A percentile compares a stretch with the other conserved stretches of the same genome.
These are phyloP conservation scores for Apiospora aurea DNA, from an alignment of 2,329 filamentous ascomycete genomes.

Conservation along the genomic window DNA sequence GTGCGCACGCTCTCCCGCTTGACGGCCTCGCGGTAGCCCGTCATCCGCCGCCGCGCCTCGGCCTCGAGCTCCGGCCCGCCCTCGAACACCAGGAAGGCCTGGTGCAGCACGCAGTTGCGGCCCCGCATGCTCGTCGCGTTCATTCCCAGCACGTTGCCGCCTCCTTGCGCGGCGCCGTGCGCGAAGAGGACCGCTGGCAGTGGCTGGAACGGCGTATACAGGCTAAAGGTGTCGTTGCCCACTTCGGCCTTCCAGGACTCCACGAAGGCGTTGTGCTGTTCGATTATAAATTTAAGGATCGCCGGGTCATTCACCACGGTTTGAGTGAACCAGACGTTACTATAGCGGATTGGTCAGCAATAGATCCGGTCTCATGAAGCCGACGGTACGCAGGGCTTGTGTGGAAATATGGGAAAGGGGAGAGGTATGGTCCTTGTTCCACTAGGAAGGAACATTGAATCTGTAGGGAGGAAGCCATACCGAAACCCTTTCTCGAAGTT, in stretches of 20 bases:
- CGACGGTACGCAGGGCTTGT: background rate
- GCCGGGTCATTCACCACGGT: conserved; percentile 26
- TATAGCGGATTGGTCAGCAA: background rate
- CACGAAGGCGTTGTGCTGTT: conserved; percentile 15
- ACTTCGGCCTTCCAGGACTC: conserved; percentile 7
- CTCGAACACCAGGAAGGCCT: conserved; percentile 22
- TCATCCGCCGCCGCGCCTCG: conserved; percentile 22
- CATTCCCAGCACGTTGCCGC: conserved; percentile 40
- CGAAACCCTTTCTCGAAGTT: conserved; percentile 20
- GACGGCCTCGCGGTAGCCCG: conserved; percentile 23
- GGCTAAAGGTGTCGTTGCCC: conserved; percentile 14
- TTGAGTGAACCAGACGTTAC: conserved; percentile 21
- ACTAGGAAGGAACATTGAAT: background rate
- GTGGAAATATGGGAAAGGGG: background rate
- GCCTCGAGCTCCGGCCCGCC: conserved; percentile 18
- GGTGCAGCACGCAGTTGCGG: conserved; percentile 21
- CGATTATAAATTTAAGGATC: background rate
- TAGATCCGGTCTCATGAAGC: too few species aligned
- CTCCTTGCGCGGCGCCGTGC: background rate
- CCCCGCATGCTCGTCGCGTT: conserved; percentile 17
- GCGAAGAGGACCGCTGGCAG: conserved; percentile 16
- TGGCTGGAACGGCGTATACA: conserved; percentile 20
- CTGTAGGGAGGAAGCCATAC: background rate
- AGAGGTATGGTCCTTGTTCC: background rate
- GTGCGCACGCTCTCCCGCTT: conserved; percentile 16